These are phyloP conservation scores for Pythium vanterpoolii DNA, from an alignment of 352 stramenopile genomes.

Conservation along the genomic window DNA sequence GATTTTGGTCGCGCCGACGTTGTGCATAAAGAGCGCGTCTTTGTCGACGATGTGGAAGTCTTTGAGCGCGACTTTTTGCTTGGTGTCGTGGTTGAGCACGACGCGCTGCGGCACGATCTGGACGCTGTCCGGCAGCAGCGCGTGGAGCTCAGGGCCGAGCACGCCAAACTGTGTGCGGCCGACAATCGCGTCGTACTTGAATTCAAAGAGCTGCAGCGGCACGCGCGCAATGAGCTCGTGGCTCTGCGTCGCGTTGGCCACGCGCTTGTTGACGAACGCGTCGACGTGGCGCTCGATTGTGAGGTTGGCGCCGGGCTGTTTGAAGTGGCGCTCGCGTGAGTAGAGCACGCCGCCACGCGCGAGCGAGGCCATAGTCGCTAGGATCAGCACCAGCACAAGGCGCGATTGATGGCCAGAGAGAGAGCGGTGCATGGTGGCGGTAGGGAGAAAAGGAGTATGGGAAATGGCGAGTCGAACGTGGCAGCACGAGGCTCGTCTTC, in stretches of 20 bases:
- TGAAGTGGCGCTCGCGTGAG: slow-evolving; percentile 26
- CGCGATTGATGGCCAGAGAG: not conserved
- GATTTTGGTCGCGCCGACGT: slow-evolving; percentile 85
- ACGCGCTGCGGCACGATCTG: slow-evolving; percentile 59
- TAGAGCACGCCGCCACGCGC: slow-evolving; percentile 17
- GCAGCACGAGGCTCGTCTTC: slow-evolving; percentile 2
- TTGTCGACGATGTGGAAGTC: slow-evolving; percentile 89
- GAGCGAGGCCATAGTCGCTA: not conserved
- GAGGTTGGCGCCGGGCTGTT: slow-evolving; percentile 26
- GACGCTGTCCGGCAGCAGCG: slow-evolving; percentile 67
- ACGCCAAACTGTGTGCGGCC: slow-evolving; percentile 69
- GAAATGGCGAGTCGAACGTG: not conserved
- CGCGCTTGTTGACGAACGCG: slow-evolving; percentile 40
- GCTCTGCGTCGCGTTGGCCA: slow-evolving; percentile 45
- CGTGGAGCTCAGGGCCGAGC: slow-evolving; percentile 52
- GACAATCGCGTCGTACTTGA: slow-evolving; percentile 75
- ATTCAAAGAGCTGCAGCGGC: slow-evolving; percentile 65
- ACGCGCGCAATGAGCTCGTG: slow-evolving; percentile 45
- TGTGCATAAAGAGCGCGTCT: slow-evolving; percentile 91
- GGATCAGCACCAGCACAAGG: not conserved
- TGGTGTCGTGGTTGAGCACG: slow-evolving; percentile 42
- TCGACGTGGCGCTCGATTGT: slow-evolving; percentile 48
- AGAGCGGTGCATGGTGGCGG: not conserved
- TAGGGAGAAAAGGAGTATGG: not conserved
- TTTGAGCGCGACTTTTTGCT: slow-evolving; percentile 63